phyloP scores from a whole-genome alignment of 495 filamentous ascomycete genomes.

The Talaromyces ruber region DNA sequence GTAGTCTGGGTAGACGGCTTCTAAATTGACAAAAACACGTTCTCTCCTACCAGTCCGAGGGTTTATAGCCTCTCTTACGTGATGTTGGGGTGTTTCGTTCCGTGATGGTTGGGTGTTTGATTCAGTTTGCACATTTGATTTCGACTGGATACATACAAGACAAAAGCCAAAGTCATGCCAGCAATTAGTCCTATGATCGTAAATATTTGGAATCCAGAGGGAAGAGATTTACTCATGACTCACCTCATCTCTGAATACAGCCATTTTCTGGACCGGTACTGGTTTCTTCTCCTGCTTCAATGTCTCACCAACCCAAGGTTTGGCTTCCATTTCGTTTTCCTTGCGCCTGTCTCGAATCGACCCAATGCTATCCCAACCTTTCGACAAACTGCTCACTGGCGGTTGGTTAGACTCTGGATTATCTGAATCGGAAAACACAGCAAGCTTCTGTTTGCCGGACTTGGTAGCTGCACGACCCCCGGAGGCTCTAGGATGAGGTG shows the following conservation, averaged over 20 bases:
- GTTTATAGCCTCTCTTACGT: slow-evolving; percentile 68
- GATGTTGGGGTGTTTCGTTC: slow-evolving; percentile 32
- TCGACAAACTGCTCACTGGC: slow-evolving; percentile 38
- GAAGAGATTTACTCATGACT: slow-evolving; percentile 30
- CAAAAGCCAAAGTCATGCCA: slow-evolving; percentile 49
- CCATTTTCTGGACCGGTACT: slow-evolving; percentile 68
- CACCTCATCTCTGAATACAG: slow-evolving; percentile 94
- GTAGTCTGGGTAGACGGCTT: slow-evolving; percentile 72
- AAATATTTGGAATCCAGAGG: slow-evolving; percentile 60
- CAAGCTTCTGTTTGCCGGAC: slow-evolving; percentile 67
- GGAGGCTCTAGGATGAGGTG: slow-evolving; percentile 34
- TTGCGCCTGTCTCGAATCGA: slow-evolving; percentile 81
- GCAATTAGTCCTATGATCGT: slow-evolving; percentile 95
- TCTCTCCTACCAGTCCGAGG: slow-evolving; percentile 71
- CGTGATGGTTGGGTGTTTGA: slow-evolving; percentile 25
- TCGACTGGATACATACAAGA: slow-evolving; percentile 57
- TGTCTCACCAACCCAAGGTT: slow-evolving; percentile 88
- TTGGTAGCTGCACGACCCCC: slow-evolving; percentile 47
- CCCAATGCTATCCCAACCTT: slow-evolving; percentile 90
- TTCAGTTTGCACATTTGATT: slow-evolving; percentile 28
- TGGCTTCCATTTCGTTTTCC: slow-evolving; percentile 81
- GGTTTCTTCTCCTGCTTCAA: slow-evolving; percentile 78
- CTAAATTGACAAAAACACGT: slow-evolving; percentile 76
- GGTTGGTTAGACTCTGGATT: slow-evolving; percentile 29
- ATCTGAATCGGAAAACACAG: slow-evolving; percentile 78